Conservation (phyloP, 208 protist genomes). For the Trypanosoma brucei region DNA sequence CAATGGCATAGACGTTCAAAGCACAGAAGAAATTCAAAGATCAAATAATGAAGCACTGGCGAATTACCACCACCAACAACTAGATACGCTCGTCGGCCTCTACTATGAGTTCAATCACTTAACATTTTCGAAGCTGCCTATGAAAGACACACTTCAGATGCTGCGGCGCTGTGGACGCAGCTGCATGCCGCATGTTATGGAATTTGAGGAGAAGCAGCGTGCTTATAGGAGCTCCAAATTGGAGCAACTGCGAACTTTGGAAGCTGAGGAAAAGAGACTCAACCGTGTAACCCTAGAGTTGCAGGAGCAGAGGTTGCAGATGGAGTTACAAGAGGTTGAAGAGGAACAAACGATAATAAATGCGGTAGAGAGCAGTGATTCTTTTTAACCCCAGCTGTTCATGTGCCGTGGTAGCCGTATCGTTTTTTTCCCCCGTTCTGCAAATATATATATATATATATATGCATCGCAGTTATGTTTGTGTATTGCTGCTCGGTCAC, state of each 20-base stretch:
- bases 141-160: constrained; percentile 75
- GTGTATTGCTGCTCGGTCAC: too few species aligned
- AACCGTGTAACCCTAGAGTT: constrained; percentile 26
- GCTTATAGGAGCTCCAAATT: constrained; percentile 37
- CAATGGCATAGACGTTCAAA: not conserved
- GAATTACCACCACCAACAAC: constrained; percentile 69
- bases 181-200: constrained; percentile 56
- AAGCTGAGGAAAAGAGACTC: constrained; percentile 31
- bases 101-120: constrained; percentile 88
- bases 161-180: constrained; percentile 72
- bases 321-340: constrained; percentile 33
- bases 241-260: constrained; percentile 36
- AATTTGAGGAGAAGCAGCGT: constrained; percentile 74
- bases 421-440: too few species aligned
- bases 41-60: constrained; percentile 27
- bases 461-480: too few species aligned
- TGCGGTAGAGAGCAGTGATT: not conserved
- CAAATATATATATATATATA: too few species aligned
- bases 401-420: too few species aligned
- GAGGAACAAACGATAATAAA: constrained; percentile 22
- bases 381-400: too few species aligned
- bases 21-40: not conserved
- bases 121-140: constrained; percentile 78
- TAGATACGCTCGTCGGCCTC: constrained; percentile 64
- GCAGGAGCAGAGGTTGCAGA: constrained; percentile 12